Evolutionary conservation across 2,329 filamentous ascomycete genomes (phyloP).

Genomic region (Sordariomycetes sp.): DNA sequence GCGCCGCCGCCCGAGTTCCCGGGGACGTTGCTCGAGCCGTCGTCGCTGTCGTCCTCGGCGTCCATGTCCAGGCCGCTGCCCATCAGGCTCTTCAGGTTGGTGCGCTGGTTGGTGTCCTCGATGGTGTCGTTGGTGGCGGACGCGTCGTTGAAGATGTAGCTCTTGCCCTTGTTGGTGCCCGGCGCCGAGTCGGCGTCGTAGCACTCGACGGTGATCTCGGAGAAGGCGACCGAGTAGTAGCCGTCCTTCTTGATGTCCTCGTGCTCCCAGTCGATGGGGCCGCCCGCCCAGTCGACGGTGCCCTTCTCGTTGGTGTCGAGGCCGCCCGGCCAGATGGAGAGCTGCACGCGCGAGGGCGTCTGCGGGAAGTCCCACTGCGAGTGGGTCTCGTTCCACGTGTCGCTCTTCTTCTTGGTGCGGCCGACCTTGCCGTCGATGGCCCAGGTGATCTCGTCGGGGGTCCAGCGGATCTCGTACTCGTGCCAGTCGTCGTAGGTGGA

Average conservation of each 20-base stretch:
- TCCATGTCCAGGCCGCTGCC: conserved; percentile 73
- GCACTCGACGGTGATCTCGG: conserved; percentile 74
- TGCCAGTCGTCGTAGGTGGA: conserved; percentile 74
- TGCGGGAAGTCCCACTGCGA: conserved; percentile 84
- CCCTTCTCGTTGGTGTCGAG: conserved; percentile 67
- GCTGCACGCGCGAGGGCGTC: conserved; percentile 79
- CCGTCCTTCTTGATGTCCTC: conserved; percentile 70
- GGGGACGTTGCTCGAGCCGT: conserved; percentile 10
- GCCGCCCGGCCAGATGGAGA: conserved; percentile 95
- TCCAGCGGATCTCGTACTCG: conserved; percentile 90
- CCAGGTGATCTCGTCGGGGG: conserved; percentile 78
- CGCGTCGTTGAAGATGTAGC: conserved; percentile 64
- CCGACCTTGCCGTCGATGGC: conserved; percentile 69
- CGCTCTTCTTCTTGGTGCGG: conserved; percentile 61
- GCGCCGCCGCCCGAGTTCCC: conserved; percentile 5
- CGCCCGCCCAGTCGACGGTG: conserved; percentile 86
- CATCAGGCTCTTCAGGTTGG: conserved; percentile 66
- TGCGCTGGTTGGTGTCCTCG: conserved; percentile 61
- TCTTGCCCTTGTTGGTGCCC: conserved; percentile 57
- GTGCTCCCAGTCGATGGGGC: conserved; percentile 76
- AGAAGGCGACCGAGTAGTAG: conserved; percentile 80
- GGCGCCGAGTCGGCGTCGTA: conserved; percentile 54
- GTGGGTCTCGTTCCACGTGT: conserved; percentile 78
- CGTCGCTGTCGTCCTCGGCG: conserved; percentile 18
- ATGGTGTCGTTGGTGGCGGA: conserved; percentile 67